Conservation (phyloP, 2,329 filamentous ascomycete genomes). For the Colletotrichum trifolii region DNA sequence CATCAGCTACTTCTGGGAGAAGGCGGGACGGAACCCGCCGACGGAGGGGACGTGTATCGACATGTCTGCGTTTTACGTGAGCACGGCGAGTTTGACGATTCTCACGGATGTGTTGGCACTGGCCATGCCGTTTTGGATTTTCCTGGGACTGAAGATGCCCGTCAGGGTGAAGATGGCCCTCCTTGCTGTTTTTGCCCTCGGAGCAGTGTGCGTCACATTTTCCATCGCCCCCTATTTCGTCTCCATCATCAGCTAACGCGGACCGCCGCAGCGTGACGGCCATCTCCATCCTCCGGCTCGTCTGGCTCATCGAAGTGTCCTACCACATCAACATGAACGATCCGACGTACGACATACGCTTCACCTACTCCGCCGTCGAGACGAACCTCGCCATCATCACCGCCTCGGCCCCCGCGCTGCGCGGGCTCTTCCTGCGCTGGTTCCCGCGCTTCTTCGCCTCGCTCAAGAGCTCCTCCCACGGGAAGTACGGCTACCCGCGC, state of each 20-base stretch:
- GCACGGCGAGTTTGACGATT: slow-evolving; percentile 51
- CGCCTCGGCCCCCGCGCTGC: slow-evolving; percentile 51
- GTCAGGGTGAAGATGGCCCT: slow-evolving; percentile 47
- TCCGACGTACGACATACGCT: slow-evolving; percentile 44
- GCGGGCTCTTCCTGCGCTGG: slow-evolving; percentile 48
- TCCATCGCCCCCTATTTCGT: background rate
- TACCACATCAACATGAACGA: slow-evolving; percentile 37
- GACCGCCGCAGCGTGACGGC: slow-evolving; percentile 28
- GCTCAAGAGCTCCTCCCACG: slow-evolving; percentile 38
- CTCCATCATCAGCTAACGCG: slow-evolving; percentile 8
- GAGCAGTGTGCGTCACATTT: slow-evolving; percentile 39
- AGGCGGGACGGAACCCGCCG: slow-evolving; percentile 26
- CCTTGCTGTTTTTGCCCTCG: slow-evolving; percentile 48
- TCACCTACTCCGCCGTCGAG: slow-evolving; percentile 47
- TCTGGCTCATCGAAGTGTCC: slow-evolving; percentile 28
- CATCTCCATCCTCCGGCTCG: slow-evolving; percentile 25
- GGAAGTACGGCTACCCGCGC: slow-evolving; percentile 19
- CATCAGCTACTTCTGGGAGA: slow-evolving; percentile 49
- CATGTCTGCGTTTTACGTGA: slow-evolving; percentile 43
- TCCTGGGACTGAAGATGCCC: slow-evolving; percentile 48
- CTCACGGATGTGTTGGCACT: slow-evolving; percentile 54
- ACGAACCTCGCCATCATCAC: slow-evolving; percentile 53
- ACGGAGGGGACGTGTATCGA: slow-evolving; percentile 32
- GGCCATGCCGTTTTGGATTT: slow-evolving; percentile 49
- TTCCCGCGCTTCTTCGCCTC: slow-evolving; percentile 41